Base-by-base conservation (phyloP, 345 rosid species). In the Corchorus olitorius region DNA sequence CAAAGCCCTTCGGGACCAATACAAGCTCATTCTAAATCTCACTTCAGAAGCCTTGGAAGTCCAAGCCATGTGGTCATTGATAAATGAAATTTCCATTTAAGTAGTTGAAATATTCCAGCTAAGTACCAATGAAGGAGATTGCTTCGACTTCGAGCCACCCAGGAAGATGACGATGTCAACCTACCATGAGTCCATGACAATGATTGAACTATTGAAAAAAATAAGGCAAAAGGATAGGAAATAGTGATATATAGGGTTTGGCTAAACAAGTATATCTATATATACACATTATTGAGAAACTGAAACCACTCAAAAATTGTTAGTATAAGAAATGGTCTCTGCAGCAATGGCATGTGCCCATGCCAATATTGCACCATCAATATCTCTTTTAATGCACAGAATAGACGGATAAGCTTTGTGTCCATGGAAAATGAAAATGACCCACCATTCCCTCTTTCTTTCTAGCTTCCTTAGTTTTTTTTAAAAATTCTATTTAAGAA, bases 401-500 rank as follows among this genome's bases (percentile, higher is more conserved):
- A 45, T 6, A 45, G 1, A 45, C 6, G 10, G 48, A 45, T 45
- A 45, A 45, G 48, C 48, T 45, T 45, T 6, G 0, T 6, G 8
- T 7, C 43, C 43, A 39, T 39, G 43, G 43, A 39, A 39, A 6
- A 39, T 39, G 43, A 39, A 39, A 39, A 9, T 45, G 48, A 45
- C 48, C 48, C 48, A 45, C 8, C 48, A 45, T 45, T 45, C 48
- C 8, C 8, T 45, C 10, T 7, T 45, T 39, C 43, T 39, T 39
- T 39, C 6, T 27, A 27, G 27, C 27, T 39, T 39, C 43, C 43
- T 27, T 27, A 27, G 6, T 39, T 39, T 39, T 39, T 39, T 39
- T n/a, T n/a, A n/a, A n/a, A n/a, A n/a, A n/a, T 6, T 39, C 43
- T 39, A 39, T 59, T 72, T 65, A 49, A 65, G 65, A 43, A 60